Evolutionary conservation across 371 early-diverging fungal species (phyloP).

Genomic region (Rhizopus delemar): DNA sequence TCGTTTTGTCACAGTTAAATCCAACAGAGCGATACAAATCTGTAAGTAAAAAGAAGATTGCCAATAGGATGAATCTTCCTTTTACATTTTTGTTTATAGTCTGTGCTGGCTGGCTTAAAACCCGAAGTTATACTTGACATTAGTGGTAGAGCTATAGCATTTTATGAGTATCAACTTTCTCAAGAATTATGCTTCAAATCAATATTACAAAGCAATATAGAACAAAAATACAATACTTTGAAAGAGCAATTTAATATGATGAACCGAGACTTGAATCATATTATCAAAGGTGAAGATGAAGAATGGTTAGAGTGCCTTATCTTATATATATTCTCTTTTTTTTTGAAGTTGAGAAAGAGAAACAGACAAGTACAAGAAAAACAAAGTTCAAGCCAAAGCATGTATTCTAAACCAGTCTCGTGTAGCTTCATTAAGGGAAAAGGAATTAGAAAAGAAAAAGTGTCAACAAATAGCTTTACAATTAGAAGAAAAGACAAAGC

Average conservation of each 20-base stretch:
- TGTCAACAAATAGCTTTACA: constrained; percentile 54
- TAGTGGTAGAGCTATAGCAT: constrained; percentile 70
- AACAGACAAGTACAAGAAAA: constrained; percentile 22
- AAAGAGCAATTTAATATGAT: constrained; percentile 51
- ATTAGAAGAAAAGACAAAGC: constrained; percentile 65
- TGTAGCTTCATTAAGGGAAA: constrained; percentile 45
- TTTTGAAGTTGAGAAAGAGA: constrained; percentile 21
- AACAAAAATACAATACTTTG: constrained; percentile 46
- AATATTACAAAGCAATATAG: constrained; percentile 55
- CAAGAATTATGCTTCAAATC: constrained; percentile 69
- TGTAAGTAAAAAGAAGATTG: constrained; percentile 15
- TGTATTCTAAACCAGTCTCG: background rate
- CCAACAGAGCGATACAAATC: constrained; percentile 76
- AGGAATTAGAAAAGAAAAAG: constrained; percentile 58
- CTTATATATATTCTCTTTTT: background rate
- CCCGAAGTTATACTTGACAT: constrained; percentile 79
- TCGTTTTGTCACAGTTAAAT: constrained; percentile 66
- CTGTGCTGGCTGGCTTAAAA: constrained; percentile 73
- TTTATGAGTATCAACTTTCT: constrained; percentile 74
- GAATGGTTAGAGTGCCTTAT: background rate
- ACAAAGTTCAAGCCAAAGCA: background rate
- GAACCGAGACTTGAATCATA: constrained; percentile 53
- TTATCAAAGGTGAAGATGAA: constrained; percentile 51
- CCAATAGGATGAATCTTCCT: background rate
- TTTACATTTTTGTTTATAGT: constrained; percentile 35